Base-by-base conservation (phyloP, 176 grass and related monocot species). In the Aegilops speltoides region DNA sequence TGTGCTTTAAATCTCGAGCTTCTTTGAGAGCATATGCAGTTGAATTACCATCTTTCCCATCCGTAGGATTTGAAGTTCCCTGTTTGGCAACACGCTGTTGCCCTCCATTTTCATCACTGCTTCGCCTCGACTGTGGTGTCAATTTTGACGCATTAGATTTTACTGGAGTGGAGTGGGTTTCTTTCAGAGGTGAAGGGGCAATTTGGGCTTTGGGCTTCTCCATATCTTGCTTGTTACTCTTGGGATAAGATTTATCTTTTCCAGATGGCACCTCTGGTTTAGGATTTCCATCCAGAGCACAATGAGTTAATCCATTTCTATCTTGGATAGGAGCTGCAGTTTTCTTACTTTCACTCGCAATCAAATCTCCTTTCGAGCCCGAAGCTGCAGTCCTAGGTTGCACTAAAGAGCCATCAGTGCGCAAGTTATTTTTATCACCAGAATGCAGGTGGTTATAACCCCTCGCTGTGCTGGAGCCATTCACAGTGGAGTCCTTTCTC, bases 1-100 rank as follows among this genome's bases (percentile, higher is more conserved):
- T 94, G 86, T 98, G 97, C 79, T 98, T 98, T 26, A 98, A 88
- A 86, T 87, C 94, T 70, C 90, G 85, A 29, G 97, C 97, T 90
- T 98, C 97, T 91, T 98, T 96, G 61, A 81, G 85, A 80, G 70
- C 79, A 88, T 88, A 89, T 65, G 76, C 88, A 86, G 88, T 28
- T 64, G 89, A 87, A 84, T 81, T 88, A 85, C 76, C 65, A 82
- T 93, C 95, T 91, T 92, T 96, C 85, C 82, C 94, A 57, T 94
- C 87, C 31, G 76, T 82, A 63, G 73, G 81, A 87, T 88, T 93
- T 65, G 88, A 84, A 83, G 74, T 86, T 82, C 82, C 80, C 70
- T 91, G 88, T 83, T 88, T 94, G 40, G 69, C 33, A 87, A 36
- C 86, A 76, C 60, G 70, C 22, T 92, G 78, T 17, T 87, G 92